Base-by-base conservation (phyloP, 2,329 filamentous ascomycete species). In the Leptographium procerum region DNA sequence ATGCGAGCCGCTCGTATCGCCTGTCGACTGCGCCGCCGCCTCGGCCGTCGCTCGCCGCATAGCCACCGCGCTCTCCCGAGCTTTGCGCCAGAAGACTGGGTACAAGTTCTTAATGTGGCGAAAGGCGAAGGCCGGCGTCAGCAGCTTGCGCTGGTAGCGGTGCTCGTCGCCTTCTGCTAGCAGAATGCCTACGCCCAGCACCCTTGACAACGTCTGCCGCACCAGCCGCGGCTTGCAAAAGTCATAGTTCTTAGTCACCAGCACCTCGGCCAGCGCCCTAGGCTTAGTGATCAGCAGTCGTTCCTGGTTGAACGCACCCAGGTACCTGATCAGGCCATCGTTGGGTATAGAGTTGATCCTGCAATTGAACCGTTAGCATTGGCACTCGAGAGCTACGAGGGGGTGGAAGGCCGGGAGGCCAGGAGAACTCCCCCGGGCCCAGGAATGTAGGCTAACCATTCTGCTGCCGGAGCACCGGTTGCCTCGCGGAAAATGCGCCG, bases 131-230 rank as follows among this genome's bases (percentile, higher is more conserved):
- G 89, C 88, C 0, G 90, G 90, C 73, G 86, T 83, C 22, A 95
- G 80, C 59, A 86, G 84, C 69, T 88, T 91, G 52, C 91, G 81
- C 73, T 91, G 88, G 65, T 82, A 75, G 73, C 87, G 94, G 70
- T 96, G 92, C 66, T 91, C 88, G 14, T 95, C 88, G n/a, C 91
- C 91, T 71, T 96, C 91, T 2, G 89, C 88, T 13, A 96, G 75
- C 43, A 96, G 72, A 16, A 92, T 74, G 11, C 88, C 88, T 14
- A 85, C 72, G 11, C 89, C 87, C 14, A 92, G 75, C 29, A 91
- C 75, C 26, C 82, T 77, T 1, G 79, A 81, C 4, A 92, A 72
- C 1, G 78, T 76, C 50, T 71, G 71, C 36, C 81, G 74, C 33
- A 88, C 64, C 28, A 76, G 66, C 1, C 65, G 56, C 0, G 86